A percentile compares a stretch with the other conserved stretches of the same genome.
Conservation (phyloP, 441 rosid genomes). For the Omphalea diandra region DNA sequence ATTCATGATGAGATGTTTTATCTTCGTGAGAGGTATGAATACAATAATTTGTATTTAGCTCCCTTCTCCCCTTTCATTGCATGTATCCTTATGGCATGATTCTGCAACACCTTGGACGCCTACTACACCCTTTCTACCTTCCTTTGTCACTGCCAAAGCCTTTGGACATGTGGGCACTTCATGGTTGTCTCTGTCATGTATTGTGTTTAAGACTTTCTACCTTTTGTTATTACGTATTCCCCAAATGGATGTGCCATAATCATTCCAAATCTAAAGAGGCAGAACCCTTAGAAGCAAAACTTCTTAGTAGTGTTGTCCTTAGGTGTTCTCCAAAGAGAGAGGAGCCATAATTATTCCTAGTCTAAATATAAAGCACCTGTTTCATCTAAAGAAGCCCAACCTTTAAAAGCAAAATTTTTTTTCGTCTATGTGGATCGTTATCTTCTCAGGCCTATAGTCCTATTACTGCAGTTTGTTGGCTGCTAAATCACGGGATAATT, state of each 20-base stretch:
- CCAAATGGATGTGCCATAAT: background rate
- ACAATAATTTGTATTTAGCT: background rate
- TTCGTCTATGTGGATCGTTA: background rate
- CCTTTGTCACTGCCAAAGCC: background rate
- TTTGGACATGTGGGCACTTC: background rate
- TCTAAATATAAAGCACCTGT: too few relatives aligned
- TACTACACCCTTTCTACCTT: too few relatives aligned
- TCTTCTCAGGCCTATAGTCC: background rate
- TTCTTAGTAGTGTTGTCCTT: too few relatives aligned
- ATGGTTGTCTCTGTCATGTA: background rate
- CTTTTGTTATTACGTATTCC: background rate
- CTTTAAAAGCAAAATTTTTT: too few relatives aligned
- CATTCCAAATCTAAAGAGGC: too few relatives aligned
- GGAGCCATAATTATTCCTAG: background rate
- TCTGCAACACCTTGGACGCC: background rate
- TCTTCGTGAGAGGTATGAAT: constrained; percentile 71
- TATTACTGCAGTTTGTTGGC: background rate
- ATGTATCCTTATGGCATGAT: too few relatives aligned
- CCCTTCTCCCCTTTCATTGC: background rate
- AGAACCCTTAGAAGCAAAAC: too few relatives aligned
- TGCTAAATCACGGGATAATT: too few relatives aligned
- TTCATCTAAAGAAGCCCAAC: too few relatives aligned
- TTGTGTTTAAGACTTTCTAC: background rate
- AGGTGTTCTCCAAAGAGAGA: too few relatives aligned
- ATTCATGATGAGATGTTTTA: constrained; percentile 83